Evolutionary conservation across 805 yeast genomes (phyloP).

Genomic region (Zygoascus bituminiphila): DNA sequence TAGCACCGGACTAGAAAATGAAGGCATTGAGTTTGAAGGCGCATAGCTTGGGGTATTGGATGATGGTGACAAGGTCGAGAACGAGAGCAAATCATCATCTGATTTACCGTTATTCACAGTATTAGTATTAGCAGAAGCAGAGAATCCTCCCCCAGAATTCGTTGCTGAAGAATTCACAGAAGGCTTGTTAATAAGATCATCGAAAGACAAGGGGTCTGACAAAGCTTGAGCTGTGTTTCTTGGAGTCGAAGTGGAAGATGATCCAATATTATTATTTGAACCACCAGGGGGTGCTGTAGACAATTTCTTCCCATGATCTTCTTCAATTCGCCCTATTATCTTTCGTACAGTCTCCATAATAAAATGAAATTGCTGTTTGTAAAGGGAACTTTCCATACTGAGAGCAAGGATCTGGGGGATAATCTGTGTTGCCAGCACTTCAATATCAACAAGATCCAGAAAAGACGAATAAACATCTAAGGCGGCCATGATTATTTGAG

Average conservation of each 20-base stretch:
- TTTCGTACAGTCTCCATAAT: slow-evolving; percentile 35
- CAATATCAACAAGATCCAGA: slow-evolving; percentile 37
- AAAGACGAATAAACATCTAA: slow-evolving; percentile 35
- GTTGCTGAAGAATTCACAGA: not conserved
- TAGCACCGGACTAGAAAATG: not conserved
- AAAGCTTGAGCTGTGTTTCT: slow-evolving; percentile 3
- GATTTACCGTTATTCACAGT: not conserved
- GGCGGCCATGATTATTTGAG: slow-evolving; percentile 48
- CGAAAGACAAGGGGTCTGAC: slow-evolving; percentile 8
- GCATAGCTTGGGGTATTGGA: not conserved
- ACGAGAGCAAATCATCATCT: not conserved
- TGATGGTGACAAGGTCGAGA: not conserved
- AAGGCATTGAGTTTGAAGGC: not conserved
- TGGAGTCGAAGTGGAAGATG: not conserved
- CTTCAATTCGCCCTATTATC: slow-evolving; percentile 39
- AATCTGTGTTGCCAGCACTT: slow-evolving; percentile 43
- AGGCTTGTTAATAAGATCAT: not conserved
- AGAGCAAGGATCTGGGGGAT: slow-evolving; percentile 47
- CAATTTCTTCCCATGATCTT: slow-evolving; percentile 32
- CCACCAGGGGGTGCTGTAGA: slow-evolving; percentile 4
- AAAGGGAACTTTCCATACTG: slow-evolving; percentile 39
- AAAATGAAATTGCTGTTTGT: slow-evolving; percentile 34
- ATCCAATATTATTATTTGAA: not conserved
- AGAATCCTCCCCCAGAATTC: not conserved
- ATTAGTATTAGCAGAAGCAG: not conserved